Percentiles rank a stretch among this genome's conserved stretches.
Conservation (phyloP, 2,329 filamentous ascomycete species). For the Coniochaeta sp. region DNA sequence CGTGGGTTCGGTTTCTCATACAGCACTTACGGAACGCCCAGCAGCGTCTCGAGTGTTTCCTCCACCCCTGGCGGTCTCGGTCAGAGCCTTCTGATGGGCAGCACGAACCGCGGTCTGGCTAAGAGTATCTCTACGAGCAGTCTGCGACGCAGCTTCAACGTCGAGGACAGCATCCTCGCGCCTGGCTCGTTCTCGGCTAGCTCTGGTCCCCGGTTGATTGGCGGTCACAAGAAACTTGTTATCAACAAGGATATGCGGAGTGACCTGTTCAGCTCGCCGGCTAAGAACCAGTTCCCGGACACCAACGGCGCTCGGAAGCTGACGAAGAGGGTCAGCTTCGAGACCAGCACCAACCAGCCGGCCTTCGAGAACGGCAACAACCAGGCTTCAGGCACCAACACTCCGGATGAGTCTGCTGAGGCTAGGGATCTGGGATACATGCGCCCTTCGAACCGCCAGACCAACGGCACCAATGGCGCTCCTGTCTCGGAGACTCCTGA, state of each 20-base stretch:
- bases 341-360: constrained; percentile 50
- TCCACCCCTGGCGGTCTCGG: constrained; percentile 64
- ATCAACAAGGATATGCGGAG: constrained; percentile 84
- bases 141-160: constrained; percentile 71
- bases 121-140: constrained; percentile 89
- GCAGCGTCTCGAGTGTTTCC: constrained; percentile 57
- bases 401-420: constrained; percentile 36
- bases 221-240: constrained; percentile 81
- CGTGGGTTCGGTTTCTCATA: constrained; percentile 89
- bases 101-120: constrained; percentile 63
- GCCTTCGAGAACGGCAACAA: constrained; percentile 31
- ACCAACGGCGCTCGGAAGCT: constrained; percentile 45
- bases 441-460: constrained; percentile 40
- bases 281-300: constrained; percentile 38
- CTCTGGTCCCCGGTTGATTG: constrained; percentile 54
- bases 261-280: constrained; percentile 58
- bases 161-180: constrained; percentile 78
- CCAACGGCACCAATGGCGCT: constrained; percentile 34
- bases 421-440: constrained; percentile 54
- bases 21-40: constrained; percentile 81
- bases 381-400: constrained; percentile 31
- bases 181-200: constrained; percentile 78
- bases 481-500: constrained; percentile 32
- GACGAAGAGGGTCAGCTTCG: constrained; percentile 89
- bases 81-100: constrained; percentile 59